Base-by-base conservation (phyloP, 2,329 filamentous ascomycete species). In the Trichoderma pleuroti region DNA sequence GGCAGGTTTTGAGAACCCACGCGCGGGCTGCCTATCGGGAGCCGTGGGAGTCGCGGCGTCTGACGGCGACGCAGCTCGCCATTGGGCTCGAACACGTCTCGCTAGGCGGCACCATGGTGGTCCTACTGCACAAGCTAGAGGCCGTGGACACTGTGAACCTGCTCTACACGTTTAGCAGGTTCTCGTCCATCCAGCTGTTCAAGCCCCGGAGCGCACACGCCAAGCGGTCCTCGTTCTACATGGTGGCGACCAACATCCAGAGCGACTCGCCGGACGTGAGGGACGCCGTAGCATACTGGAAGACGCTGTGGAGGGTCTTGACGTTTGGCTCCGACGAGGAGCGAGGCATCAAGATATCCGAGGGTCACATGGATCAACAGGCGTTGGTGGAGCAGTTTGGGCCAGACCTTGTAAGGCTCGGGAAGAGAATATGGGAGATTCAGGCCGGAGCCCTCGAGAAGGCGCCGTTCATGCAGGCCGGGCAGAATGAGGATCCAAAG, bases 211-310 rank as follows among this genome's bases (percentile, higher is more conserved):
- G 9, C 1, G 73, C 71, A 3, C 84, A 88, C 70, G 75, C 73
- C 1, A 84, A 76, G 24, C 77, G 82, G 5, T 85, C 82, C 0
- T 87, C 85, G 0, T 89, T 88, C 72, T 88, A 89, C 74, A 77
- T 88, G 74, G 72, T 88, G 11, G 86, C 85, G 2, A 81, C 75
- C 1, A 73, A 82, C 4, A 77, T 88, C 0, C 76, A 80, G 54
- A 77, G 78, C 6, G 52, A 76, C 4, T 71, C 72, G 21, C 56
- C 73, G 0, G 76, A 78, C 34, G 84, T 83, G 0, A 3, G 74
- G 0, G 36, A 70, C 10, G 81, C 83, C 0, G 72, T 87, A 2
- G 54, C 73, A 4, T 59, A 18, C 5, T 87, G 83, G 83, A 84
- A 83, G 73, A 67, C 21, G 68, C 49, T 49, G 8, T 87, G 82